Conservation (phyloP, 768 basidiomycete species). For the Collybia mongolica region DNA sequence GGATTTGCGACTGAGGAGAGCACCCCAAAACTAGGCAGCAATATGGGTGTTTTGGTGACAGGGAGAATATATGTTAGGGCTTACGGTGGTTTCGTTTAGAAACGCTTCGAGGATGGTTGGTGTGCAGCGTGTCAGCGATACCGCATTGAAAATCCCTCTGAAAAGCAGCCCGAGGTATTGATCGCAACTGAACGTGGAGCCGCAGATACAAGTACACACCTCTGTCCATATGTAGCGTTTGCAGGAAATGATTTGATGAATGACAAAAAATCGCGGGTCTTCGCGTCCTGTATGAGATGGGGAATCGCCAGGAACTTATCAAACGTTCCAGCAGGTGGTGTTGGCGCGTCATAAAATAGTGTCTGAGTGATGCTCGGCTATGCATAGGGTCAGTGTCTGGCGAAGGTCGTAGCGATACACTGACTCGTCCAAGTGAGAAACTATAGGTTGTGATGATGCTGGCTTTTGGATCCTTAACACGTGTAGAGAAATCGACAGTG, state of each 20-base stretch:
- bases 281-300: conserved; percentile 32
- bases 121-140: conserved; percentile 37
- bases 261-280: conserved; percentile 37
- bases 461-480: conserved; percentile 51
- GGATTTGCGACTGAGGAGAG: conserved; percentile 23
- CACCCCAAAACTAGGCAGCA: conserved; percentile 43
- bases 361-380: conserved; percentile 10
- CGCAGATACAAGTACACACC: conserved; percentile 11
- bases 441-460: conserved; percentile 46
- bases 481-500: conserved; percentile 35
- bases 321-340: conserved; percentile 46
- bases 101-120: conserved; percentile 37
- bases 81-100: conserved; percentile 40
- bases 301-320: conserved; percentile 51
- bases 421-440: conserved; percentile 31
- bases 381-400: not conserved
- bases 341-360: conserved; percentile 60
- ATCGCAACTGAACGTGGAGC: not conserved
- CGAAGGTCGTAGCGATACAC: too few relatives aligned
- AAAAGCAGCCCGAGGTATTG: too few relatives aligned
- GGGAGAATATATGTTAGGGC: conserved; percentile 4
- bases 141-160: conserved; percentile 41
- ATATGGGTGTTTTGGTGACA: not conserved
- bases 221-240: conserved; percentile 27
- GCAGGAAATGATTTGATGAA: conserved; percentile 37